These are phyloP conservation scores for Ganoderma leucocontextum DNA, from an alignment of 1,284 basidiomycete genomes.

Conservation along the genomic window DNA sequence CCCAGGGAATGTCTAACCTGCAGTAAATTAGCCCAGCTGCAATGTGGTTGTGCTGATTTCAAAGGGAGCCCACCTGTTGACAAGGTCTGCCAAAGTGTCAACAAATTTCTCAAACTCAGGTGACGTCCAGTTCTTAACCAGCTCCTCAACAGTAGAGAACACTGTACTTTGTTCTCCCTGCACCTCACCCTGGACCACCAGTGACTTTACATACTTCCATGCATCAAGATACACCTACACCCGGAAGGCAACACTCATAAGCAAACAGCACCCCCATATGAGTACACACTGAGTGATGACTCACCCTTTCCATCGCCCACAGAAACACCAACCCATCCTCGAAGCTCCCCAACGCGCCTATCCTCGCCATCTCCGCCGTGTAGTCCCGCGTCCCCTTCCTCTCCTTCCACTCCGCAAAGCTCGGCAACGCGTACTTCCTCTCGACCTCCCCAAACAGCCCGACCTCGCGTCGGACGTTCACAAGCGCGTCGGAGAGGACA, in stretches of 20 bases:
- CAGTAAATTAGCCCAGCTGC: neutral
- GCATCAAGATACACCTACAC: constrained; percentile 65
- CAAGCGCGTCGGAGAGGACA: constrained; percentile 58
- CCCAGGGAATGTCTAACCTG: constrained; percentile 49
- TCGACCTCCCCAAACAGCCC: constrained; percentile 68
- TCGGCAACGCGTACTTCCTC: constrained; percentile 49
- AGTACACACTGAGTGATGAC: constrained; percentile 22
- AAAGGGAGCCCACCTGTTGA: constrained; percentile 50
- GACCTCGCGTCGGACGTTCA: constrained; percentile 67
- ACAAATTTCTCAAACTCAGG: constrained; percentile 71
- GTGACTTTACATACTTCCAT: constrained; percentile 62
- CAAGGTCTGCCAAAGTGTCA: constrained; percentile 57
- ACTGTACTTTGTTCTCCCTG: constrained; percentile 29
- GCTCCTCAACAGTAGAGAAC: constrained; percentile 52
- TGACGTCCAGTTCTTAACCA: constrained; percentile 75
- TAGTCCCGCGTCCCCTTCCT: constrained; percentile 72
- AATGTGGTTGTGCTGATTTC: neutral
- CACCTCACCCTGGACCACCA: constrained; percentile 23
- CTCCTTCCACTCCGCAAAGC: constrained; percentile 58
- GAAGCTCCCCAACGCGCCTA: constrained; percentile 55
- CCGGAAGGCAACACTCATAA: constrained; percentile 39
- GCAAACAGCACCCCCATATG: neutral
- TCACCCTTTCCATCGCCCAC: constrained; percentile 82
- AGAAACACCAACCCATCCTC: constrained; percentile 75
- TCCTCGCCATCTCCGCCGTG: constrained; percentile 71